These are phyloP conservation scores for Cystobasidium sp. DNA, from an alignment of 1,284 basidiomycete species.

Conservation along the genomic window DNA sequence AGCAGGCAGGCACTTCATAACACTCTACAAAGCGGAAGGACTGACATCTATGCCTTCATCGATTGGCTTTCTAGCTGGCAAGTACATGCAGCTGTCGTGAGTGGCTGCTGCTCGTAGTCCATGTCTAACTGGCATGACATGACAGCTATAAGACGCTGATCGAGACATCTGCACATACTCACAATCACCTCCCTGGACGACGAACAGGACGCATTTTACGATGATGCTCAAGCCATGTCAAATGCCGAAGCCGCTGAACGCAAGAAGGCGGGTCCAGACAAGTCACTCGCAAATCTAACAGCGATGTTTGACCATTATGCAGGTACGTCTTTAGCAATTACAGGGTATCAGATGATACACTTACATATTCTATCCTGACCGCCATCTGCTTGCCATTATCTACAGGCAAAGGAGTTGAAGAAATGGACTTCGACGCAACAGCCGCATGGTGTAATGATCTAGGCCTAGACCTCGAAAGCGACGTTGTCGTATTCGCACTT, in stretches of 20 bases:
- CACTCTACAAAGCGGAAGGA: background rate
- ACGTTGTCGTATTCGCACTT: conserved; percentile 74
- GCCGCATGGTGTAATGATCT: conserved; percentile 73
- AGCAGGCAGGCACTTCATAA: background rate
- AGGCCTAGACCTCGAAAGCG: conserved; percentile 67
- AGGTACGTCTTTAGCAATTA: background rate
- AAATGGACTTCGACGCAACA: conserved; percentile 67
- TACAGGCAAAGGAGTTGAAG: conserved; percentile 39
- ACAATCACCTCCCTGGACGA: background rate
- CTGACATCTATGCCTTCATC: too few species aligned
- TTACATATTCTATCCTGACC: background rate
- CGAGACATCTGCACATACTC: background rate
- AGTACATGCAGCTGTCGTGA: conserved; percentile 35
- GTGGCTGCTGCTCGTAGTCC: background rate
- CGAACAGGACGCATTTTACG: conserved; percentile 38
- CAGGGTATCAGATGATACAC: background rate
- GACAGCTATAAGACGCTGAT: background rate
- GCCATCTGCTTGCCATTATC: background rate
- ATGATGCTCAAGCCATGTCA: conserved; percentile 39
- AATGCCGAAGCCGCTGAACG: conserved; percentile 36
- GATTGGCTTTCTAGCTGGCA: conserved; percentile 20
- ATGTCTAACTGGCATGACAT: background rate
- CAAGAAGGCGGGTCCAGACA: conserved; percentile 21
- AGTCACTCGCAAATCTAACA: conserved; percentile 31
- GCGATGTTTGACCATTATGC: conserved; percentile 46